phyloP scores from a whole-genome alignment of 1,284 basidiomycete species.

The Sutorius eximius region DNA sequence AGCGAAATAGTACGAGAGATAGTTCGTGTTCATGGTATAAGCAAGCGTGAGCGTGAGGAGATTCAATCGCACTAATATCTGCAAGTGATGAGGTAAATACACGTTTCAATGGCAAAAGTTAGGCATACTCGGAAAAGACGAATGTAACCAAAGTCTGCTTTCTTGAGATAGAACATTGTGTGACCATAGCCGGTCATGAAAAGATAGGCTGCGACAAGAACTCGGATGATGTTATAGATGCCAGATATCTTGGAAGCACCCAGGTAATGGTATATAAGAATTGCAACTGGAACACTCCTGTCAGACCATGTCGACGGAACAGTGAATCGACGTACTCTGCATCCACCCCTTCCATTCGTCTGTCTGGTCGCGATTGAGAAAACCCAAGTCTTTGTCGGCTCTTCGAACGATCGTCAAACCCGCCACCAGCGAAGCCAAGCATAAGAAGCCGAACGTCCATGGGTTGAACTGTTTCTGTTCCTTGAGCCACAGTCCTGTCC shows the following conservation, averaged over 20 bases:
- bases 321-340: slow-evolving; percentile 62
- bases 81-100: slow-evolving; percentile 15
- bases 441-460: slow-evolving; percentile 65
- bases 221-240: slow-evolving; percentile 87
- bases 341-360: slow-evolving; percentile 98
- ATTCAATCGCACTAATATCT: slow-evolving; percentile 83
- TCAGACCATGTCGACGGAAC: slow-evolving; percentile 9
- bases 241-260: slow-evolving; percentile 85
- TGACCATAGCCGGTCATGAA: slow-evolving; percentile 81
- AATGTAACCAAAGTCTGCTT: slow-evolving; percentile 79
- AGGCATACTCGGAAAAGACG: slow-evolving; percentile 64
- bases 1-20: slow-evolving; percentile 86
- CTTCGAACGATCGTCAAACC: slow-evolving; percentile 70
- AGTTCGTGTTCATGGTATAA: slow-evolving; percentile 89
- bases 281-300: slow-evolving; percentile 55
- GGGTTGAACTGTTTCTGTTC: slow-evolving; percentile 82
- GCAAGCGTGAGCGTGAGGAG: slow-evolving; percentile 78
- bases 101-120: not conserved
- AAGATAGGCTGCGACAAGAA: slow-evolving; percentile 85
- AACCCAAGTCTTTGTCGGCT: slow-evolving; percentile 79
- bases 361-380: slow-evolving; percentile 87
- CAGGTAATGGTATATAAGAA: slow-evolving; percentile 87
- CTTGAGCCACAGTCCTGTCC: slow-evolving; percentile 82
- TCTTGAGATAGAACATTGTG: slow-evolving; percentile 78
- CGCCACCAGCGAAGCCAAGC: slow-evolving; percentile 49